These are phyloP conservation scores for Perilla frutescens DNA, from an alignment of 257 asterid genomes.

Conservation along the genomic window DNA sequence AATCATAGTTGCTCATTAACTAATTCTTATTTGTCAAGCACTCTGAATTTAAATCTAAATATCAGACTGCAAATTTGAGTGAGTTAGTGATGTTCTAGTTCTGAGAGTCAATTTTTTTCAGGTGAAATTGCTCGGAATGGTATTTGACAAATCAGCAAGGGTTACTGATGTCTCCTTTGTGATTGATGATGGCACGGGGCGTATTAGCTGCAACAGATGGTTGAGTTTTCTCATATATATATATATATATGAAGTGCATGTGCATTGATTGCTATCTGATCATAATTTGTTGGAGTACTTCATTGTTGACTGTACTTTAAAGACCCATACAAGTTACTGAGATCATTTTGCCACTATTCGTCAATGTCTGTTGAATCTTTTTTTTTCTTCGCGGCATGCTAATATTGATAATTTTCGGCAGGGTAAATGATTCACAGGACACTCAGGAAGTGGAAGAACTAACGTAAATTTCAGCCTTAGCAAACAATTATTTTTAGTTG, in stretches of 20 bases:
- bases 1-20: neutral
- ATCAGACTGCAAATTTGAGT: neutral
- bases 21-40: neutral
- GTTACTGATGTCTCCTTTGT: slow-evolving; percentile 66
- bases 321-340: neutral
- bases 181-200: slow-evolving; percentile 93
- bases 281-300: neutral
- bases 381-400: slow-evolving; percentile 4
- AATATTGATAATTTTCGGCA: slow-evolving; percentile 39
- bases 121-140: slow-evolving; percentile 88
- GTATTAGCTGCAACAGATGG: slow-evolving; percentile 83
- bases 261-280: neutral
- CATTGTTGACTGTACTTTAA: neutral
- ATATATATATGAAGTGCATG: neutral
- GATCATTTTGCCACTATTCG: neutral
- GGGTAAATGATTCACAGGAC: slow-evolving; percentile 82
- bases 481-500: neutral
- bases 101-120: slow-evolving; percentile 33
- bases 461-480: slow-evolving; percentile 43
- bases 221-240: slow-evolving; percentile 29
- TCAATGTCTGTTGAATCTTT: neutral
- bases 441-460: slow-evolving; percentile 67
- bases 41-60: neutral
- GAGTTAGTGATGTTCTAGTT: neutral
- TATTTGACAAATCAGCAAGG: slow-evolving; percentile 58